These are phyloP conservation scores for Globisporangium middletonii DNA, from an alignment of 352 stramenopile genomes.

Conservation along the genomic window DNA sequence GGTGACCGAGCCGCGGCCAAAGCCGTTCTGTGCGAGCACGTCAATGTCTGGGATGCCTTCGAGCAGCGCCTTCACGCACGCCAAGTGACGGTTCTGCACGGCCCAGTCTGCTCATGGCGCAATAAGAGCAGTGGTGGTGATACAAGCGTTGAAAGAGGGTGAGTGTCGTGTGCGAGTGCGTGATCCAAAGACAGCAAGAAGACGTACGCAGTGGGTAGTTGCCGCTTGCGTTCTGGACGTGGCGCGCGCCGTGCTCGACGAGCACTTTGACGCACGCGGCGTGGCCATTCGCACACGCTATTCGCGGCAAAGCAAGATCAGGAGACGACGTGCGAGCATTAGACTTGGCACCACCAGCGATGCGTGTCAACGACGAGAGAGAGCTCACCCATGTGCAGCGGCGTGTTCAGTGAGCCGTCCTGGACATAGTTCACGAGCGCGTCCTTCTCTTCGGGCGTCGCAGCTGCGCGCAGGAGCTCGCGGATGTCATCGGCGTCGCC, in stretches of 20 bases:
- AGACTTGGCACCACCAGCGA: background rate
- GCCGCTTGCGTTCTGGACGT: constrained; percentile 66
- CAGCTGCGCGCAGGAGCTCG: constrained; percentile 24
- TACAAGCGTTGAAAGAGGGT: too few species aligned
- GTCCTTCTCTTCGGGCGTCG: constrained; percentile 13
- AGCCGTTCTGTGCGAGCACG: constrained; percentile 76
- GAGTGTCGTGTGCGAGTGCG: background rate
- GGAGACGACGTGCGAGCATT: background rate
- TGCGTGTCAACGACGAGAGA: background rate
- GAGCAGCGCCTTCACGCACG: constrained; percentile 70
- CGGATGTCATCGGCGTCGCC: constrained; percentile 64
- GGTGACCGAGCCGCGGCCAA: constrained; percentile 74
- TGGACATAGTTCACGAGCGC: constrained; percentile 70
- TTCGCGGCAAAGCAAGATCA: background rate
- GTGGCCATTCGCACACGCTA: constrained; percentile 80
- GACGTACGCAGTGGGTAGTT: constrained; percentile 73
- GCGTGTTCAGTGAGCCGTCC: constrained; percentile 68
- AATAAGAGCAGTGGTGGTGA: too few species aligned
- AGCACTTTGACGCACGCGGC: constrained; percentile 53
- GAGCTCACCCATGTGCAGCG: constrained; percentile 75
- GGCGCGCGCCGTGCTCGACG: constrained; percentile 40
- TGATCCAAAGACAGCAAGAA: background rate
- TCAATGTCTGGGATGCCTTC: constrained; percentile 64
- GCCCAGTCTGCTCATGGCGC: constrained; percentile 55
- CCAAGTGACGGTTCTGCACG: constrained; percentile 84